phyloP scores from a whole-genome alignment of 495 filamentous ascomycete genomes.

The Daldinia decipiens region DNA sequence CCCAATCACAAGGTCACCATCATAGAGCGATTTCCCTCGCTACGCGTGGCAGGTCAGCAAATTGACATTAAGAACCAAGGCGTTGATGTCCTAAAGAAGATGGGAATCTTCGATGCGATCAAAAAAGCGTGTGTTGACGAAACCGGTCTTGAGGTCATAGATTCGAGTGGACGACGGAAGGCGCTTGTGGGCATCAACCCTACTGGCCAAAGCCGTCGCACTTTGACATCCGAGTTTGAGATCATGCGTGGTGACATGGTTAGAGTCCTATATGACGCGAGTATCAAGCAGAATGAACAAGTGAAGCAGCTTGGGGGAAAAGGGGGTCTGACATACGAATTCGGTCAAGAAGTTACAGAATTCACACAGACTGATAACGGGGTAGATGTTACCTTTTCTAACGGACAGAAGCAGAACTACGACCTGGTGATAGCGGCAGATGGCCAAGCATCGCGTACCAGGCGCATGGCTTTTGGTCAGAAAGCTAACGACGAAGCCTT shows the following conservation, averaged over 20 bases:
- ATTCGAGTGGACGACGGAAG: constrained; percentile 48
- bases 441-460: constrained; percentile 56
- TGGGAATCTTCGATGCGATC: constrained; percentile 58
- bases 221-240: constrained; percentile 61
- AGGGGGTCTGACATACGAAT: constrained; percentile 27
- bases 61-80: constrained; percentile 61
- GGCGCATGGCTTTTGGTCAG: constrained; percentile 48
- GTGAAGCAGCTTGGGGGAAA: constrained; percentile 1
- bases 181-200: constrained; percentile 52
- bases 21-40: constrained; percentile 56
- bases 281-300: constrained; percentile 53
- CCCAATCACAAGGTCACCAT: constrained; percentile 59
- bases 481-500: constrained; percentile 37
- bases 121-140: constrained; percentile 51
- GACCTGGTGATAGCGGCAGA: constrained; percentile 63
- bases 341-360: constrained; percentile 18
- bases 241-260: constrained; percentile 62
- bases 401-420: constrained; percentile 48
- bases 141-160: constrained; percentile 54
- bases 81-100: constrained; percentile 59
- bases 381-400: constrained; percentile 44
- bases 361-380: constrained; percentile 24
- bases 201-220: constrained; percentile 51
- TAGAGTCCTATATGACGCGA: constrained; percentile 55
- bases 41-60: constrained; percentile 58